Evolutionary conservation across 106 monocot species (phyloP), one percentile per base, ranked within the genome.

Genomic region (Iris macrosiphon): DNA sequence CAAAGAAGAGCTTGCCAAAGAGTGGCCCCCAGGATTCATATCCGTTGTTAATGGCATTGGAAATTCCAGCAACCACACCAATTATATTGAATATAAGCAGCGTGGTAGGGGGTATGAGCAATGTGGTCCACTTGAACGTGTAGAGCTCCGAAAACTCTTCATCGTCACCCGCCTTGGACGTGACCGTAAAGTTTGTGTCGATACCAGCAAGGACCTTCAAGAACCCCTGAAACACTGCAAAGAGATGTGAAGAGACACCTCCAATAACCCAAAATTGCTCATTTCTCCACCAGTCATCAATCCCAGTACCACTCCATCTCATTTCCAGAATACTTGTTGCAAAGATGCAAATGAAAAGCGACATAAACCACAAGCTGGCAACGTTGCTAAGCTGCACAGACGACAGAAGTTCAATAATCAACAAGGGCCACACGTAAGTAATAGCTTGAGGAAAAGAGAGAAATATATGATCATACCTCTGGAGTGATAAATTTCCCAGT

Each of bases 41-140:
- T 49, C 87, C 87, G 15, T 87, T 87, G 87, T 87, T 87, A 21
- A 87, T 87, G 31, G 87, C 87, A 61, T 87, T 87, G 10, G 87
- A 87, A 24, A 87, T 46, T 6, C 87, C 87, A 14, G 87, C 87
- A 6, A 87, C 87, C 16, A 87, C 81, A 23, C 87, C 87, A 42
- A 87, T 75, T 11, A 87, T 34, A 61, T 87, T 87, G 24, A 87
- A 14, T 39, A 87, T 46, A 12, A 87, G 87, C 34, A 87, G 39
- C 5, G 81, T 87, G 1, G 87, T 87, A n/a, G 87, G 87, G 18
- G 87, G 87, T 60, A 87, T 81, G 18, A 87, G 87, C 45, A 87
- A 33, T 31, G 87, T 81, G 12, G 87, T 87, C 87, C 87, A 87
- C 39, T 87, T 87, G 52, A 87, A 81, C 9, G 72, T 67, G 67